Percentiles rank a stretch among this genome's conserved stretches.
Evolutionary conservation across 768 basidiomycete species (phyloP).

Genomic region (Saitozyma podzolica): DNA sequence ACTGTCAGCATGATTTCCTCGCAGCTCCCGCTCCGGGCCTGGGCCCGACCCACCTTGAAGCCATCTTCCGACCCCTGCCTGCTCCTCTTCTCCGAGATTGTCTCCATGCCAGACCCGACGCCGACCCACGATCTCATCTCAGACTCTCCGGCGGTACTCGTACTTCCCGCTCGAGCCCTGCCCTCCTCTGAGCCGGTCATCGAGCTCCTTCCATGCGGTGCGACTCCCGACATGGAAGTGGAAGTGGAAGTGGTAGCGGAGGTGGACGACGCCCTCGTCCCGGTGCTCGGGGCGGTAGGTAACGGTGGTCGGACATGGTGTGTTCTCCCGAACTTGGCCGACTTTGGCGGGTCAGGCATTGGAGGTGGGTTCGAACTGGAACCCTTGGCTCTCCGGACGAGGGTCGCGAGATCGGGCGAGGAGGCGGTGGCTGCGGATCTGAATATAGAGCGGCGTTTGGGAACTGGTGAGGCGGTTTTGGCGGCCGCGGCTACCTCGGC

Average conservation of each 20-base stretch:
- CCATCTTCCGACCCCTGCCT: conserved; percentile 23
- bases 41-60: conserved; percentile 32
- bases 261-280: no score
- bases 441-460: conserved; percentile 80
- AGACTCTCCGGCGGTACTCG: neutral
- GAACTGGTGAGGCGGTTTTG: conserved; percentile 11
- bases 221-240: no score
- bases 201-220: no score
- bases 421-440: conserved; percentile 84
- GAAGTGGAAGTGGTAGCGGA: no score
- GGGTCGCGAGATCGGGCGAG: conserved; percentile 85
- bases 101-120: conserved; percentile 1
- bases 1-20: neutral
- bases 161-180: neutral
- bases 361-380: neutral
- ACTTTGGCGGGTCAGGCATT: neutral
- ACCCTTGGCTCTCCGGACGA: conserved; percentile 76
- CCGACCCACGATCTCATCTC: neutral
- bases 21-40: neutral
- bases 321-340: neutral
- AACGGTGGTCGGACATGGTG: neutral
- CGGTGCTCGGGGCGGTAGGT: no score
- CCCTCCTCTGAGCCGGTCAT: no score
- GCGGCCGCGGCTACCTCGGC: conserved; percentile 25
- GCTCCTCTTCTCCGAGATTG: conserved; percentile 13